Evolutionary conservation across 176 grass and related monocot species (phyloP).

Genomic region (Lolium multiflorum): DNA sequence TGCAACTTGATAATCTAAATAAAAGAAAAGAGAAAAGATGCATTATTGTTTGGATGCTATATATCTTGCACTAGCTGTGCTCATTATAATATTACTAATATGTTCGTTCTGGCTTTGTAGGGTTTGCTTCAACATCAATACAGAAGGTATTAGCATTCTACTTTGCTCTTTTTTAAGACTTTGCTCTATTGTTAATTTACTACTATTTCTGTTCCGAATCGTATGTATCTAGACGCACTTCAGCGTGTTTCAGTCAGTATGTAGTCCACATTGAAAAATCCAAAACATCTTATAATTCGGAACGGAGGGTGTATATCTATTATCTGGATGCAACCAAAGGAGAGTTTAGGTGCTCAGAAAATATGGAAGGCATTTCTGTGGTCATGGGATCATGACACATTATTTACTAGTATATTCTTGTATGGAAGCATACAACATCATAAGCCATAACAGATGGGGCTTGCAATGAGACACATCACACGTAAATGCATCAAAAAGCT

Average conservation of each 20-base stretch:
- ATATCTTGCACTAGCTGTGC: conserved; percentile 10
- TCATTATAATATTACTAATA: conserved; percentile 51
- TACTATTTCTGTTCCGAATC: background rate
- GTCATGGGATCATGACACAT: conserved; percentile 5
- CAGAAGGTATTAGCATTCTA: conserved; percentile 58
- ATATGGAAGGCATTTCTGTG: conserved; percentile 19
- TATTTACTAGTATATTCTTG: conserved; percentile 16
- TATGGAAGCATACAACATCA: conserved; percentile 1
- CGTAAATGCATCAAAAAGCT: background rate
- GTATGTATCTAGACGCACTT: too few relatives aligned
- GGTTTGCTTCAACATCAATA: conserved; percentile 50
- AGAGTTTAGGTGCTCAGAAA: background rate
- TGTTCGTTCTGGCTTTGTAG: conserved; percentile 57
- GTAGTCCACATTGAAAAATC: too few relatives aligned
- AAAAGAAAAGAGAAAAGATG: background rate
- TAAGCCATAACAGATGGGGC: background rate
- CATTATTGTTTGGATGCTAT: conserved; percentile 1
- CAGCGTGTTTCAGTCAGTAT: too few relatives aligned
- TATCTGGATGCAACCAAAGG: conserved; percentile 9
- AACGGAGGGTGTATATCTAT: too few relatives aligned
- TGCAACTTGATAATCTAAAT: conserved; percentile 19
- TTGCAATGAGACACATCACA: background rate
- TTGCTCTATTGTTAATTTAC: conserved; percentile 26
- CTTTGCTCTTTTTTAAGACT: conserved; percentile 26
- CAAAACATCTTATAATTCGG: too few relatives aligned